phyloP scores from a whole-genome alignment of 2,329 filamentous ascomycete genomes.

The Ceratocystis cacaofunesta region DNA sequence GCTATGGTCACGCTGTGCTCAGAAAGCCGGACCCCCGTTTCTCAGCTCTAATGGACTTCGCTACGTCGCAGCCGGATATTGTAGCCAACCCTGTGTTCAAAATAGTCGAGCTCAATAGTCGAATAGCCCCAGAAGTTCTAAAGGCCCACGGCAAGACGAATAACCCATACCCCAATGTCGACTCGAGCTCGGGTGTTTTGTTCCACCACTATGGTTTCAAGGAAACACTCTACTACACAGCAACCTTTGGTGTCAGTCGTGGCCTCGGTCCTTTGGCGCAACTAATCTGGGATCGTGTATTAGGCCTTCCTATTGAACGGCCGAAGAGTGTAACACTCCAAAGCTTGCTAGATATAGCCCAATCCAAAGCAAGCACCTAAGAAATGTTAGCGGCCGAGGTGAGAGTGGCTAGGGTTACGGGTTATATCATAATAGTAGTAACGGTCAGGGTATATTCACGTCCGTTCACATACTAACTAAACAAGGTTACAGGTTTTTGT shows the following conservation, averaged over 20 bases:
- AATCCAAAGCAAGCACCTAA: not conserved
- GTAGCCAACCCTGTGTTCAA: slow-evolving; percentile 79
- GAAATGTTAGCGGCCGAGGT: not conserved
- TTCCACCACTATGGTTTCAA: slow-evolving; percentile 98
- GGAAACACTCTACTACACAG: slow-evolving; percentile 88
- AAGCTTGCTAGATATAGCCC: slow-evolving; percentile 14
- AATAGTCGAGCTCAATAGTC: slow-evolving; percentile 83
- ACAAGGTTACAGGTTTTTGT: not conserved
- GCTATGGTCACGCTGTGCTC: slow-evolving; percentile 89
- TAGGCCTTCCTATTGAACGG: slow-evolving; percentile 89
- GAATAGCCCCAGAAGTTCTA: slow-evolving; percentile 78
- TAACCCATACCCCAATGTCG: slow-evolving; percentile 95
- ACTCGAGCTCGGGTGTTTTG: slow-evolving; percentile 80
- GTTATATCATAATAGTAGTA: too few relatives aligned
- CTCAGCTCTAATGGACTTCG: slow-evolving; percentile 93
- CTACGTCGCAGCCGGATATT: slow-evolving; percentile 69
- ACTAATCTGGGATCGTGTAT: slow-evolving; percentile 85
- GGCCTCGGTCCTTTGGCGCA: slow-evolving; percentile 81
- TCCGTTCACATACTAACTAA: too few relatives aligned
- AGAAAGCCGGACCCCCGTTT: slow-evolving; percentile 96
- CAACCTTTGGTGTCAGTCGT: slow-evolving; percentile 53
- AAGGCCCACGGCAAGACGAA: slow-evolving; percentile 96
- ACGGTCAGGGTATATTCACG: too few relatives aligned
- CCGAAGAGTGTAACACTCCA: slow-evolving; percentile 94
- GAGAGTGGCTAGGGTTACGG: not conserved